A percentile compares a stretch with the other conserved stretches of the same genome.
phyloP scores from a whole-genome alignment of 2,329 filamentous ascomycete genomes.

The Achaetomium macrosporum region DNA sequence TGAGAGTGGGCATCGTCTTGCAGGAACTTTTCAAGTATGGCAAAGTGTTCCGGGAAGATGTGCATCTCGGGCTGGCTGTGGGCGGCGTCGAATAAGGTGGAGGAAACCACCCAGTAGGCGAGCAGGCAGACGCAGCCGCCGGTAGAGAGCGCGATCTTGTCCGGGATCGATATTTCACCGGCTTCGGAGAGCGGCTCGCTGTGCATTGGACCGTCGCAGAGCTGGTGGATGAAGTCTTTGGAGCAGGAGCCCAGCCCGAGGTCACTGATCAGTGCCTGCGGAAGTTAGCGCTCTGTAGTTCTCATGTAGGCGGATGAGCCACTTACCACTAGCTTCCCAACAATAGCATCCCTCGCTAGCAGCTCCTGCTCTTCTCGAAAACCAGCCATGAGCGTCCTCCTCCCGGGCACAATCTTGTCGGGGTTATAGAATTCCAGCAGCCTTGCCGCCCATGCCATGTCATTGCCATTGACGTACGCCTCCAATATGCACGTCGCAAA shows the following conservation, averaged over 20 bases:
- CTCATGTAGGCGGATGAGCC: not conserved
- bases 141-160: conserved; percentile 52
- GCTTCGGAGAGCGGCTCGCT: conserved; percentile 39
- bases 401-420: conserved; percentile 55
- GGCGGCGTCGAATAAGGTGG: conserved; percentile 54
- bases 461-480: conserved; percentile 60
- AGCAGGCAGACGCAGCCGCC: conserved; percentile 54
- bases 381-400: conserved; percentile 54
- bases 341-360: conserved; percentile 56
- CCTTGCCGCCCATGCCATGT: conserved; percentile 56
- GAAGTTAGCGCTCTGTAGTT: not conserved
- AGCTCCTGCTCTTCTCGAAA: conserved; percentile 60
- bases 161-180: conserved; percentile 30
- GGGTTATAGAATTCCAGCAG: conserved; percentile 65
- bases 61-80: conserved; percentile 47
- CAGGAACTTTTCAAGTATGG: conserved; percentile 49
- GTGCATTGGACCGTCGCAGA: conserved; percentile 37
- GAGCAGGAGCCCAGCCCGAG: conserved; percentile 48
- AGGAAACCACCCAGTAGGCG: conserved; percentile 58
- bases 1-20: conserved; percentile 42
- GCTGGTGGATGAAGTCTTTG: conserved; percentile 40
- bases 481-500: conserved; percentile 76
- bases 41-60: conserved; percentile 56
- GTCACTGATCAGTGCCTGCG: conserved; percentile 57
- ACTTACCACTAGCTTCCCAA: conserved; percentile 66